A percentile compares a stretch with the other conserved stretches of the same genome.
Evolutionary conservation across 768 basidiomycete genomes (phyloP).

Genomic region (Mycena leptocephala): DNA sequence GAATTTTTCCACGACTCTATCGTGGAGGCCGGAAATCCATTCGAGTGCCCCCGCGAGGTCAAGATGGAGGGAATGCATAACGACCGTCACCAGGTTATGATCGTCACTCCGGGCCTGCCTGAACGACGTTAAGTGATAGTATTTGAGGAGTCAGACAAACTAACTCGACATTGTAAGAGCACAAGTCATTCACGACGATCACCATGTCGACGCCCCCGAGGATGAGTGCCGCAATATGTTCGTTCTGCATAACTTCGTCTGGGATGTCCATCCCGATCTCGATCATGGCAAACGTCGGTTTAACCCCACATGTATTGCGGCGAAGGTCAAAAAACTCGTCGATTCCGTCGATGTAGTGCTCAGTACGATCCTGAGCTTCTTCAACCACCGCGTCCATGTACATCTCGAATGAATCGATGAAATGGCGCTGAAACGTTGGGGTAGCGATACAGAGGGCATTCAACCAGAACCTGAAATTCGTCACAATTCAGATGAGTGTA

Average conservation of each 20-base stretch:
- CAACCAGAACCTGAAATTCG: constrained; percentile 41
- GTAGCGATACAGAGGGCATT: constrained; percentile 37
- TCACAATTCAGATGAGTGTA: background rate
- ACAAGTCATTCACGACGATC: constrained; percentile 7
- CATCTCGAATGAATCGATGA: constrained; percentile 48
- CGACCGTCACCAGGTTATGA: constrained; percentile 10
- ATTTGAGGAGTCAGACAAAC: background rate
- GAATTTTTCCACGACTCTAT: background rate
- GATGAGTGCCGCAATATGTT: constrained; percentile 9
- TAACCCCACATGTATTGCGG: constrained; percentile 47
- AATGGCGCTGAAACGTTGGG: constrained; percentile 40
- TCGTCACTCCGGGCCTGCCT: constrained; percentile 14
- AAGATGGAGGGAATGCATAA: constrained; percentile 5
- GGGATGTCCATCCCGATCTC: constrained; percentile 8
- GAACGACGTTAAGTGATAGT: background rate
- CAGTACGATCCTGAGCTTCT: constrained; percentile 47
- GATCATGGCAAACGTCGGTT: constrained; percentile 43
- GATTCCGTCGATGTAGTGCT: constrained; percentile 40
- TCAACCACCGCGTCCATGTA: constrained; percentile 50
- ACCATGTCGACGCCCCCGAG: background rate
- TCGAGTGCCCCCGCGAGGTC: constrained; percentile 1
- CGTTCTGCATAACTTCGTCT: constrained; percentile 8
- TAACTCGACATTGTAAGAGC: constrained; percentile 15
- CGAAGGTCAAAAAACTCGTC: constrained; percentile 51
- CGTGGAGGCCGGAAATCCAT: constrained; percentile 6